A percentile compares a stretch with the other conserved stretches of the same genome.
Evolutionary conservation across 306 rosid genomes (phyloP).

Genomic region (Sophora flavescens): DNA sequence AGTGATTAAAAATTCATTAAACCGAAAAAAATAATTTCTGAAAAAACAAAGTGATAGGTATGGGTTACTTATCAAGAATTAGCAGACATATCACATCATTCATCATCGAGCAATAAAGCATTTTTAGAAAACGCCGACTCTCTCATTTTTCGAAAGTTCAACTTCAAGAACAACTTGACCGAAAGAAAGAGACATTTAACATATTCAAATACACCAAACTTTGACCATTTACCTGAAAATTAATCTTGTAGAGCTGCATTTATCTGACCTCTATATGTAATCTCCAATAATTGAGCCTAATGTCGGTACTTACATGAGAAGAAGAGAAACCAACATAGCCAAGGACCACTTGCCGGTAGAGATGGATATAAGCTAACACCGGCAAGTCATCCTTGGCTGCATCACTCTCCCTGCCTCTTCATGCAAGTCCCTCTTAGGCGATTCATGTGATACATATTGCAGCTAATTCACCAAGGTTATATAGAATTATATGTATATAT

Average conservation of each 20-base stretch:
- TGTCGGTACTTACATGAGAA: constrained; percentile 41
- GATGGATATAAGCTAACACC: not conserved
- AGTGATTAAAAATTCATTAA: too few relatives aligned
- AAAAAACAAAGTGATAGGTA: too few relatives aligned
- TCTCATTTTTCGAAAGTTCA: not conserved
- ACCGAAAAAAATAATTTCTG: too few relatives aligned
- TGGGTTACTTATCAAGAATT: too few relatives aligned
- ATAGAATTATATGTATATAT: not conserved
- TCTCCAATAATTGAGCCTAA: constrained; percentile 10
- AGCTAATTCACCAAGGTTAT: constrained; percentile 12
- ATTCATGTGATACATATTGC: not conserved
- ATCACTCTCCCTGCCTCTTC: constrained; percentile 48
- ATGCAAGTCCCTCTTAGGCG: constrained; percentile 53
- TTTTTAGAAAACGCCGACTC: not conserved
- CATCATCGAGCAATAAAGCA: too few relatives aligned
- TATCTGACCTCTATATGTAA: not conserved
- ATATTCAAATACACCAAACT: constrained; percentile 16
- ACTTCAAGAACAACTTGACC: constrained; percentile 5
- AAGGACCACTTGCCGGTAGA: constrained; percentile 52
- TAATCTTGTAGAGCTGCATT: not conserved
- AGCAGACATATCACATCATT: too few relatives aligned
- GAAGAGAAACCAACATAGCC: constrained; percentile 57
- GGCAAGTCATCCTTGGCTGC: constrained; percentile 71
- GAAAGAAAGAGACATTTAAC: constrained; percentile 37
- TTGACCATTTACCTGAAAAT: not conserved